Evolutionary conservation across 352 stramenopile genomes (phyloP).

Genomic region (Globisporangium emineosum): DNA sequence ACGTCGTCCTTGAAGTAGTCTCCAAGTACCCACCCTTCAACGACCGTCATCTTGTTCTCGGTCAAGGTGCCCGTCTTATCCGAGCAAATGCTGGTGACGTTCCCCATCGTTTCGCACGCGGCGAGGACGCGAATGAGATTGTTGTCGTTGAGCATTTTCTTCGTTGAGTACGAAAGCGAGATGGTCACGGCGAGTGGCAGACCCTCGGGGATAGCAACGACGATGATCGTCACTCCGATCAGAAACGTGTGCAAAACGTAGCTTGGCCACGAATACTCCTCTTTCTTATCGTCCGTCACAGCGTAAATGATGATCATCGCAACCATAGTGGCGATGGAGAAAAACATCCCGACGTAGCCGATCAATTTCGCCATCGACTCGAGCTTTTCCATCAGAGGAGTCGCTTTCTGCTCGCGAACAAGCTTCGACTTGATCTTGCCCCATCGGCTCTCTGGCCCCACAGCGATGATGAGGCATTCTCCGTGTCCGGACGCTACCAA

Average conservation of each 20-base stretch:
- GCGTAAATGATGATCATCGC: slow-evolving; percentile 87
- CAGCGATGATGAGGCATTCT: slow-evolving; percentile 81
- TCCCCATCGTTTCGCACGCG: slow-evolving; percentile 98
- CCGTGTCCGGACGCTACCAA: slow-evolving; percentile 67
- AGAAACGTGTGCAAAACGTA: slow-evolving; percentile 93
- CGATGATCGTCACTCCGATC: slow-evolving; percentile 93
- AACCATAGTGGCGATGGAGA: slow-evolving; percentile 84
- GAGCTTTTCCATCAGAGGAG: slow-evolving; percentile 92
- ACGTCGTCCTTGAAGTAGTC: slow-evolving; percentile 51
- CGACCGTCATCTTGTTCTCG: slow-evolving; percentile 98
- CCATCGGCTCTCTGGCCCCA: slow-evolving; percentile 82
- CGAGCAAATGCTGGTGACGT: slow-evolving; percentile 97
- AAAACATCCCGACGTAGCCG: slow-evolving; percentile 81
- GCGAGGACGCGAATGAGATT: slow-evolving; percentile 98
- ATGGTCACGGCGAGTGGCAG: slow-evolving; percentile 93
- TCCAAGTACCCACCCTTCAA: slow-evolving; percentile 85
- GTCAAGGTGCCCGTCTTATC: slow-evolving; percentile 97
- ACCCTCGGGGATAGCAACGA: slow-evolving; percentile 94
- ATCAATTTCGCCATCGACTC: slow-evolving; percentile 90
- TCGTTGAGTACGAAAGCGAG: slow-evolving; percentile 94
- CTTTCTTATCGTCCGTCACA: slow-evolving; percentile 48
- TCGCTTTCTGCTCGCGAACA: slow-evolving; percentile 83
- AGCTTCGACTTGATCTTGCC: slow-evolving; percentile 92
- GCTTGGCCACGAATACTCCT: slow-evolving; percentile 64
- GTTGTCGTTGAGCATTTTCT: slow-evolving; percentile 98